Percentiles rank a stretch among this genome's conserved stretches.
Evolutionary conservation across 805 yeast genomes (phyloP).

Genomic region (Candida glaebosa): DNA sequence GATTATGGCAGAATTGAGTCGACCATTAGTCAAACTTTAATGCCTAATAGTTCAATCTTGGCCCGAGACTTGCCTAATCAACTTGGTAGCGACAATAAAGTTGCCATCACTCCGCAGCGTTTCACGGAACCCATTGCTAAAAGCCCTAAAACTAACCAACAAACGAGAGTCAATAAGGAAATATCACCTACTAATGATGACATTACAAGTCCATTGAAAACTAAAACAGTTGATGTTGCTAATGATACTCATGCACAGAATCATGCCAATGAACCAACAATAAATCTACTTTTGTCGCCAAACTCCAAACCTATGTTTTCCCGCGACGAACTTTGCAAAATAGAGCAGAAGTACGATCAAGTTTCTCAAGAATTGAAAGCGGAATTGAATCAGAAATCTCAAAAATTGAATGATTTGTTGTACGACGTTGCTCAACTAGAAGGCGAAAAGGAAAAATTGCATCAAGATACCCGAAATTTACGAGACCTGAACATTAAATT

Average conservation of each 20-base stretch:
- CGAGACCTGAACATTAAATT: conserved; percentile 13
- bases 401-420: conserved; percentile 8
- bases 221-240: conserved; percentile 9
- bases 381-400: conserved; percentile 9
- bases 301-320: conserved; percentile 32
- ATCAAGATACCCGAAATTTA: conserved; percentile 16
- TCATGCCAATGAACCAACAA: conserved; percentile 25
- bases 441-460: conserved; percentile 3
- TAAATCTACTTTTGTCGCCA: conserved; percentile 28
- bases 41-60: conserved; percentile 10
- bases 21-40: conserved; percentile 18
- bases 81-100: too few relatives aligned
- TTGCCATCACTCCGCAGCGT: conserved; percentile 24
- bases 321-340: conserved; percentile 20
- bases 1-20: conserved; percentile 19
- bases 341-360: conserved; percentile 19
- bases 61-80: conserved; percentile 8
- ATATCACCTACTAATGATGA: conserved; percentile 12
- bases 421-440: background rate
- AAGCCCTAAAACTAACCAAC: conserved; percentile 26
- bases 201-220: conserved; percentile 24
- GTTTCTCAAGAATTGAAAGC: conserved; percentile 3
- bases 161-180: conserved; percentile 16
- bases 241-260: conserved; percentile 10
- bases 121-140: conserved; percentile 28